phyloP scores from a whole-genome alignment of 441 rosid species.

The Mallotus japonicus region DNA sequence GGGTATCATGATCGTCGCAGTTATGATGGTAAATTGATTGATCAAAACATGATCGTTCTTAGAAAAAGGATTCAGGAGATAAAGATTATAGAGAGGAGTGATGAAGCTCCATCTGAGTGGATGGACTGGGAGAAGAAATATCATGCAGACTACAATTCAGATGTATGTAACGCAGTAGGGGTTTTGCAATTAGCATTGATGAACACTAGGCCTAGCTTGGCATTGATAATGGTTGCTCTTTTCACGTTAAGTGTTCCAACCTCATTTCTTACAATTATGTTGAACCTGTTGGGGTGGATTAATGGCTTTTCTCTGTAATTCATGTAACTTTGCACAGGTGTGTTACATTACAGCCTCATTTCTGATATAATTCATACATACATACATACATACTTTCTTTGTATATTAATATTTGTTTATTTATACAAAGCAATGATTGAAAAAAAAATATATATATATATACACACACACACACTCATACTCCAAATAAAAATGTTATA shows the following conservation, averaged over 20 bases:
- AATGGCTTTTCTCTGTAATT: neutral
- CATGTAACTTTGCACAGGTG: no score
- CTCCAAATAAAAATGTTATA: no score
- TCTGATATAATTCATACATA: no score
- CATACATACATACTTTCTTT: no score
- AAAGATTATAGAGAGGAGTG: conserved; percentile 61
- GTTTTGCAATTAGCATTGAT: conserved; percentile 52
- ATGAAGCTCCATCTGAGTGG: conserved; percentile 68
- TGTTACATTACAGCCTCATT: no score
- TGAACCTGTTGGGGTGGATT: conserved; percentile 1
- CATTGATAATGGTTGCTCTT: conserved; percentile 40
- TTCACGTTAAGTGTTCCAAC: conserved; percentile 46
- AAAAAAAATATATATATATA: no score
- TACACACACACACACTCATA: no score
- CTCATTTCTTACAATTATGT: conserved; percentile 16
- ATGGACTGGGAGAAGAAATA: conserved; percentile 73
- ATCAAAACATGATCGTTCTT: conserved; percentile 63
- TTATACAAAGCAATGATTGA: no score
- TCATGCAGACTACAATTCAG: conserved; percentile 42
- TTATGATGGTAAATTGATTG: conserved; percentile 42
- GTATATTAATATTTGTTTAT: no score
- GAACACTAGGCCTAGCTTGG: conserved; percentile 60
- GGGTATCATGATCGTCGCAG: neutral
- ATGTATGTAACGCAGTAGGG: conserved; percentile 47
- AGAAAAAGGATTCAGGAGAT: conserved; percentile 65